phyloP scores from a whole-genome alignment of 2,329 filamentous ascomycete genomes.

The Fusarium palustre region DNA sequence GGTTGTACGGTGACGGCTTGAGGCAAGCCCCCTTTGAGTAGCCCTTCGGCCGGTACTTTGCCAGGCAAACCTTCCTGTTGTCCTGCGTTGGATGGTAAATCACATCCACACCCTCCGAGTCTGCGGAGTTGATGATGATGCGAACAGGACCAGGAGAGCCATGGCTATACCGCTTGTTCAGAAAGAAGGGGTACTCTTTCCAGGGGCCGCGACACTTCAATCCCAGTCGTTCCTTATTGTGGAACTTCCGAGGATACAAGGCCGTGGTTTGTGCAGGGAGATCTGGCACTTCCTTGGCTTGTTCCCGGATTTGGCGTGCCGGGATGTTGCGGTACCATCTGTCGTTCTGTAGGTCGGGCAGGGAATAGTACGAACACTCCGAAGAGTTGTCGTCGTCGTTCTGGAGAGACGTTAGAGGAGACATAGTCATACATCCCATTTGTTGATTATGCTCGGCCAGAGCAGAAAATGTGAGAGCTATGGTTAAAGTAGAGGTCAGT shows the following conservation, averaged over 20 bases:
- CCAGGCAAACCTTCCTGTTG: not conserved
- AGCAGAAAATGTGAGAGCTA: constrained; percentile 7
- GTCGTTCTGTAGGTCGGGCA: not conserved
- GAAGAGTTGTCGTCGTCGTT: constrained; percentile 9
- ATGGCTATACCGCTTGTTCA: constrained; percentile 9
- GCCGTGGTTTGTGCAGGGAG: not conserved
- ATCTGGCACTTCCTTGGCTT: constrained; percentile 9
- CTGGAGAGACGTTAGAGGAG: not conserved
- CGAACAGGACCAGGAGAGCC: constrained; percentile 22
- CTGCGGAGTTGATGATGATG: constrained; percentile 6
- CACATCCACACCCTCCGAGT: not conserved
- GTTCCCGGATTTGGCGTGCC: constrained; percentile 17
- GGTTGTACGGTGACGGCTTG: not conserved
- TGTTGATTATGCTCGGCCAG: not conserved
- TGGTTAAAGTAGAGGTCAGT: not conserved
- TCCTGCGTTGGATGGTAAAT: constrained; percentile 1
- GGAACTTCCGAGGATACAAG: constrained; percentile 6
- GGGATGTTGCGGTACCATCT: constrained; percentile 17
- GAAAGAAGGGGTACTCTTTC: constrained; percentile 21
- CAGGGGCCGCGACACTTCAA: constrained; percentile 7
- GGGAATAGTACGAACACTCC: constrained; percentile 27
- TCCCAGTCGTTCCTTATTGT: constrained; percentile 12
- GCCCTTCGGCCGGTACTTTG: constrained; percentile 23
- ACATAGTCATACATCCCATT: not conserved
- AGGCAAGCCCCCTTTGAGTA: constrained; percentile 4